Percentiles rank a stretch among this genome's conserved stretches.
Conservation (phyloP, 2,329 filamentous ascomycete species). For the Simplicillium aogashimaense region DNA sequence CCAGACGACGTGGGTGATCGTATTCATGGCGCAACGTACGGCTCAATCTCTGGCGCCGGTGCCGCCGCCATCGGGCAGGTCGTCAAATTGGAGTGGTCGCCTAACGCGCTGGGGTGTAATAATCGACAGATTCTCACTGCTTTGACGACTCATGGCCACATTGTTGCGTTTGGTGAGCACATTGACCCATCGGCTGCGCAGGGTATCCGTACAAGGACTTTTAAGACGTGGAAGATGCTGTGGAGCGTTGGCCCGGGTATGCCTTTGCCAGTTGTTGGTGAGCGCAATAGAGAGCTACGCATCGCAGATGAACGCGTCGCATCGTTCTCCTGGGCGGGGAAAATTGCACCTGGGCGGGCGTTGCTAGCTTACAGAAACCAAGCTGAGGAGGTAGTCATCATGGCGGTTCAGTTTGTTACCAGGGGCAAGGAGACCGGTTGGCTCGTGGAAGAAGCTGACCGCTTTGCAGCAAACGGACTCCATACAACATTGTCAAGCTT, state of each 20-base stretch:
- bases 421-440: slow-evolving; percentile 27
- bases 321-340: slow-evolving; percentile 43
- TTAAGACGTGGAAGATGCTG: slow-evolving; percentile 41
- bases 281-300: slow-evolving; percentile 12
- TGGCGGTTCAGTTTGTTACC: slow-evolving; percentile 33
- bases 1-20: too few species aligned
- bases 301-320: slow-evolving; percentile 35
- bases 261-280: slow-evolving; percentile 29
- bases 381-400: slow-evolving; percentile 36
- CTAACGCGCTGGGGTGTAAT: slow-evolving; percentile 44
- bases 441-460: slow-evolving; percentile 38
- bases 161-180: slow-evolving; percentile 42
- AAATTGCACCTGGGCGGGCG: slow-evolving; percentile 27
- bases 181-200: slow-evolving; percentile 17
- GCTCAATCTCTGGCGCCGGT: slow-evolving; percentile 35
- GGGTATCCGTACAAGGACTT: slow-evolving; percentile 23
- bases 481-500: slow-evolving; percentile 21
- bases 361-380: slow-evolving; percentile 44
- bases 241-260: slow-evolving; percentile 46
- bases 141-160: slow-evolving; percentile 37
- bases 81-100: slow-evolving; percentile 46
- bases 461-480: slow-evolving; percentile 37
- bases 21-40: slow-evolving; percentile 29
- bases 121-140: slow-evolving; percentile 39
- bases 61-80: slow-evolving; percentile 42